These are phyloP conservation scores for Theobroma grandiflorum DNA, from an alignment of 441 rosid genomes.

Conservation along the genomic window DNA sequence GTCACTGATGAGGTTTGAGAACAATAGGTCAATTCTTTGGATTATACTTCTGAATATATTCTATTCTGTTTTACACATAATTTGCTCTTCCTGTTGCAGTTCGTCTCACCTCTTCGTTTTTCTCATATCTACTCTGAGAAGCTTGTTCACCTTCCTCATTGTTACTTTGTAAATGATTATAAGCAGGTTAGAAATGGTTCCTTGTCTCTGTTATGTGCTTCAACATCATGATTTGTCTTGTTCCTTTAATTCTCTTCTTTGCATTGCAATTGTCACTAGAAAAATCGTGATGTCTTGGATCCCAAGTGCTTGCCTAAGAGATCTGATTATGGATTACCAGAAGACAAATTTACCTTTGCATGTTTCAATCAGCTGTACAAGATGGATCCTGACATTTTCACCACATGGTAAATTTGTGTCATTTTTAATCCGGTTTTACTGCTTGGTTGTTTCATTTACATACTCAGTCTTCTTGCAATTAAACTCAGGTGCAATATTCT, in stretches of 20 bases:
- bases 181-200: constrained; percentile 68
- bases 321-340: constrained; percentile 96
- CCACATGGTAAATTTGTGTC: constrained; percentile 67
- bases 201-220: background rate
- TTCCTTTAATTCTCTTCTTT: constrained; percentile 30
- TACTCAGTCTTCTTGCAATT: background rate
- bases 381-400: constrained; percentile 96
- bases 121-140: constrained; percentile 93
- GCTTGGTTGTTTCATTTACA: background rate
- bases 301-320: constrained; percentile 75
- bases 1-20: constrained; percentile 95
- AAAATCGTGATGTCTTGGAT: constrained; percentile 90
- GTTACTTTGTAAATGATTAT: constrained; percentile 99
- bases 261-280: constrained; percentile 49
- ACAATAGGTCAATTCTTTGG: background rate
- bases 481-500: constrained; percentile 92
- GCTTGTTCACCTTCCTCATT: constrained; percentile 96
- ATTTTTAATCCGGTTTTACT: constrained; percentile 9
- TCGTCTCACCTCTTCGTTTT: constrained; percentile 81
- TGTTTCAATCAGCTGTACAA: constrained; percentile 99
- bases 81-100: constrained; percentile 51
- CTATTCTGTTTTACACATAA: constrained; percentile 17
- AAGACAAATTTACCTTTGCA: constrained; percentile 94
- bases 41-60: background rate
- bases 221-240: constrained; percentile 5